These are phyloP conservation scores for Diatrype stigma DNA, from an alignment of 2,329 filamentous ascomycete species.

Conservation along the genomic window DNA sequence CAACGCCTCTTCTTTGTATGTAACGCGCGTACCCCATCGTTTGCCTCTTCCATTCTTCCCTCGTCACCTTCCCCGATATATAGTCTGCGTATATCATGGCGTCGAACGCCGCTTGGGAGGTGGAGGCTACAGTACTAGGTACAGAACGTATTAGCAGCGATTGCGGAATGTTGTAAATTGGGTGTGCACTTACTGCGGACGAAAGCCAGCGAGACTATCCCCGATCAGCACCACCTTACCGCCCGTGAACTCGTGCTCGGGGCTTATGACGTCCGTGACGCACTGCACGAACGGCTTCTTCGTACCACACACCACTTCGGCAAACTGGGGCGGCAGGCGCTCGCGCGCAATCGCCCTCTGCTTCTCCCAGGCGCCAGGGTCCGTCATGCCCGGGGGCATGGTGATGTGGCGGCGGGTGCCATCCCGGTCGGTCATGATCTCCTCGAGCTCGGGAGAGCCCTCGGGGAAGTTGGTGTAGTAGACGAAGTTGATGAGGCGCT, in stretches of 20 bases:
- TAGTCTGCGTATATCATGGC: constrained; percentile 32
- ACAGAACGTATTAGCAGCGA: too few species aligned
- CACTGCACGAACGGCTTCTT: constrained; percentile 37
- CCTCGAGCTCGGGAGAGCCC: constrained; percentile 25
- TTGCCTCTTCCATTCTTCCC: constrained; percentile 29
- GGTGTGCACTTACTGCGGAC: constrained; percentile 33
- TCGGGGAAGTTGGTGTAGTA: constrained; percentile 40
- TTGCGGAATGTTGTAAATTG: too few species aligned
- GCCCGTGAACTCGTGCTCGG: constrained; percentile 28
- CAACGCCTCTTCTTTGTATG: constrained; percentile 29
- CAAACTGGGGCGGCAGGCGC: constrained; percentile 34
- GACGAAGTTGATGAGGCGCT: constrained; percentile 41
- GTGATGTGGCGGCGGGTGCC: constrained; percentile 31
- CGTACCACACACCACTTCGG: constrained; percentile 36
- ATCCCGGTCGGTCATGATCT: constrained; percentile 31
- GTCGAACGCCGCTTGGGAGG: constrained; percentile 34
- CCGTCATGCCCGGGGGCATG: constrained; percentile 31
- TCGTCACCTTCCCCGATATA: constrained; percentile 24
- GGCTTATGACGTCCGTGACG: constrained; percentile 35
- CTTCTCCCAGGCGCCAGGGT: constrained; percentile 28
- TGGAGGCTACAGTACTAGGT: constrained; percentile 34
- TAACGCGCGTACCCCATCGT: constrained; percentile 31
- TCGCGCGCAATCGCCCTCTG: constrained; percentile 29
- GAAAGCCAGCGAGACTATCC: constrained; percentile 40
- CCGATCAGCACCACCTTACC: constrained; percentile 37